Percentiles rank a stretch among this genome's conserved stretches.
Conservation (phyloP, 2,329 filamentous ascomycete species). For the Cordyceps militaris region DNA sequence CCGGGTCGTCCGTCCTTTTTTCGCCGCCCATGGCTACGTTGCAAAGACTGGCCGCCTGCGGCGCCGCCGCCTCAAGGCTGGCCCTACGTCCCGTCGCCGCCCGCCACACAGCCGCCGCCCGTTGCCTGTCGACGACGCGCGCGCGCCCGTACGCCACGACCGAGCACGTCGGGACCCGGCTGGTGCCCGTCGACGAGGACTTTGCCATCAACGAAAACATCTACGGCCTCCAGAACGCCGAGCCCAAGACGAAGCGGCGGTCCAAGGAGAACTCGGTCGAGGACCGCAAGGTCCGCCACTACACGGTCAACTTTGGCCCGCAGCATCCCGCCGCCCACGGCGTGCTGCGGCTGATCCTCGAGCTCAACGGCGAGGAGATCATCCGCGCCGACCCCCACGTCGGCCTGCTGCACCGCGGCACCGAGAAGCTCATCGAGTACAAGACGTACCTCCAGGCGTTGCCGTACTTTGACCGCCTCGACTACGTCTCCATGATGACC, state of each 20-base stretch:
- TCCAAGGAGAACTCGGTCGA: slow-evolving; percentile 41
- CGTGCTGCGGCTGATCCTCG: slow-evolving; percentile 93
- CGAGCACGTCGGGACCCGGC: slow-evolving; percentile 44
- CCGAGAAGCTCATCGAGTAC: slow-evolving; percentile 99
- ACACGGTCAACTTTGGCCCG: slow-evolving; percentile 98
- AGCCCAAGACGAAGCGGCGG: slow-evolving; percentile 38
- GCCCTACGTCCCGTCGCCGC: slow-evolving; percentile 42
- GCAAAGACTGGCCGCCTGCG: slow-evolving; percentile 64
- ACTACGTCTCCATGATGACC: slow-evolving; percentile 99
- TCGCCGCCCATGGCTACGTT: slow-evolving; percentile 62
- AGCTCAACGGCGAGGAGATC: slow-evolving; percentile 97
- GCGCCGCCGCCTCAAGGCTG: slow-evolving; percentile 59
- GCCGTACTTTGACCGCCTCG: slow-evolving; percentile 96
- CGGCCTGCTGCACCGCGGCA: slow-evolving; percentile 89
- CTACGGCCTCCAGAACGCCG: slow-evolving; percentile 38
- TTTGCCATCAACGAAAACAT: slow-evolving; percentile 49
- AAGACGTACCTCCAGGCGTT: slow-evolving; percentile 98
- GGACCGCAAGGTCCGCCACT: slow-evolving; percentile 88
- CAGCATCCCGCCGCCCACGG: slow-evolving; percentile 98
- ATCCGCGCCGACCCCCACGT: slow-evolving; percentile 95
- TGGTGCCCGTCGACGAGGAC: slow-evolving; percentile 58
- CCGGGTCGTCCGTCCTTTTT: slow-evolving; percentile 22
- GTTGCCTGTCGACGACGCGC: slow-evolving; percentile 60
- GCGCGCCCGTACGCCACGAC: slow-evolving; percentile 57
- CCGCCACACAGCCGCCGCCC: slow-evolving; percentile 33